A percentile compares a stretch with the other conserved stretches of the same genome.
These are phyloP conservation scores for Asterochloris sp. DNA, from an alignment of 139 green algal genomes.

Conservation along the genomic window DNA sequence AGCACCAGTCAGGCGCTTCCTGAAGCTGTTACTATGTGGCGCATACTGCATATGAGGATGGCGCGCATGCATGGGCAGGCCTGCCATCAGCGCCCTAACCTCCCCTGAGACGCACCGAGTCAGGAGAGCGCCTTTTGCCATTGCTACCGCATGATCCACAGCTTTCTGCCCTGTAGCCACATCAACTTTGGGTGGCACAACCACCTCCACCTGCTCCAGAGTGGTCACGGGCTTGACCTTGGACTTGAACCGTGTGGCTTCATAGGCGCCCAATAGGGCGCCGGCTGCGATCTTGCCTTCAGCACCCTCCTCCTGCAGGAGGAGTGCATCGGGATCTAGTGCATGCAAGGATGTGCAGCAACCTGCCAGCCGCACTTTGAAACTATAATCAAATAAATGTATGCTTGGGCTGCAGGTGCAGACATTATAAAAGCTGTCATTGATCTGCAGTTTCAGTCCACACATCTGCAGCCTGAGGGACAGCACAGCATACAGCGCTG, in stretches of 20 bases:
- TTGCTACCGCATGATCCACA: slow-evolving; percentile 27
- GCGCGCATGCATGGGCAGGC: neutral
- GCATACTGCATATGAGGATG: neutral
- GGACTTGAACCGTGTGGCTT: slow-evolving; percentile 88
- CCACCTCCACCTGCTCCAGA: slow-evolving; percentile 48
- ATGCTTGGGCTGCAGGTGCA: too few species aligned
- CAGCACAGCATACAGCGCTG: too few species aligned
- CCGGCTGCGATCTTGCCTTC: slow-evolving; percentile 46
- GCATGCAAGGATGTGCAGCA: neutral
- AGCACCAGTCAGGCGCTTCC: neutral
- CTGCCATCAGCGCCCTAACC: neutral
- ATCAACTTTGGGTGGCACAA: slow-evolving; percentile 32
- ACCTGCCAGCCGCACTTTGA: too few species aligned
- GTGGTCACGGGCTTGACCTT: slow-evolving; percentile 49
- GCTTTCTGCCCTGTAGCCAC: slow-evolving; percentile 14
- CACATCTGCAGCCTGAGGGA: too few species aligned
- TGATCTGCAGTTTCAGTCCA: too few species aligned
- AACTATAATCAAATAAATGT: too few species aligned
- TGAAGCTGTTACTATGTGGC: neutral
- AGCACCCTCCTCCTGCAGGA: slow-evolving; percentile 4
- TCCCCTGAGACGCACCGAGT: slow-evolving; percentile 23
- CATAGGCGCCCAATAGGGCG: slow-evolving; percentile 70
- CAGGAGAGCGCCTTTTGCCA: slow-evolving; percentile 56
- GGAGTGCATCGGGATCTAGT: neutral
- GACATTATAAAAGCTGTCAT: too few species aligned